A percentile compares a stretch with the other conserved stretches of the same genome.
Evolutionary conservation across 805 yeast genomes (phyloP).

Genomic region (Ogataea populi-albae): DNA sequence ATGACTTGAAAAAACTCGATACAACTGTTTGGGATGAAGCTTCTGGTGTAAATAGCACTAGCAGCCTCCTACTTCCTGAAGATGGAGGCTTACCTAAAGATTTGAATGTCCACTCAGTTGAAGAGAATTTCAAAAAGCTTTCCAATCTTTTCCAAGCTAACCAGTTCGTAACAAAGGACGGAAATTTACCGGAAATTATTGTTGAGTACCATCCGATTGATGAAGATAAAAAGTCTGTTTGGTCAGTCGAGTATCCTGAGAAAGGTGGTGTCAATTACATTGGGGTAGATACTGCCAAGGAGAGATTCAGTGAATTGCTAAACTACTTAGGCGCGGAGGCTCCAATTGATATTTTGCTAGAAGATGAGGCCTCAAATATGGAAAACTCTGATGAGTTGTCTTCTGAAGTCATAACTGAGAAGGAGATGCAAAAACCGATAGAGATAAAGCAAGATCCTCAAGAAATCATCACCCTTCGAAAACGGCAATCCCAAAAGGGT

Average conservation of each 20-base stretch:
- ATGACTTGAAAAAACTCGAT: constrained; percentile 36
- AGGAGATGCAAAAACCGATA: constrained; percentile 14
- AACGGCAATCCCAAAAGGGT: constrained; percentile 22
- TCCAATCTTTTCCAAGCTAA: background rate
- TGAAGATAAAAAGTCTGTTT: constrained; percentile 6
- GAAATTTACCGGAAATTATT: too few relatives aligned
- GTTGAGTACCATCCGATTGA: background rate
- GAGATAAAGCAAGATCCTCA: constrained; percentile 26
- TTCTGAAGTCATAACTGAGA: background rate
- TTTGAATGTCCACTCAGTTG: constrained; percentile 24
- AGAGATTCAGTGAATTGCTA: constrained; percentile 18
- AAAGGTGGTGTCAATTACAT: constrained; percentile 16
- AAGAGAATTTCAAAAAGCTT: constrained; percentile 1
- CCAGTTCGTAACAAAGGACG: background rate
- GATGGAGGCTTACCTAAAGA: constrained; percentile 15
- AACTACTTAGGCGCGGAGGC: constrained; percentile 14
- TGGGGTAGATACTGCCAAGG: constrained; percentile 9
- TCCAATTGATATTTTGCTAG: constrained; percentile 17
- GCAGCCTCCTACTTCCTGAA: constrained; percentile 23
- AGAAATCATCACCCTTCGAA: constrained; percentile 33
- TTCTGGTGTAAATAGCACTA: constrained; percentile 23
- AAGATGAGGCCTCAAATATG: constrained; percentile 17
- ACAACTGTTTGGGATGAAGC: constrained; percentile 33
- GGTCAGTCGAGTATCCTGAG: constrained; percentile 22
- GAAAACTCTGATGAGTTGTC: constrained; percentile 3